These are phyloP conservation scores for Pseudohyphozyma bogoriensis DNA, from an alignment of 768 basidiomycete genomes.

Conservation along the genomic window DNA sequence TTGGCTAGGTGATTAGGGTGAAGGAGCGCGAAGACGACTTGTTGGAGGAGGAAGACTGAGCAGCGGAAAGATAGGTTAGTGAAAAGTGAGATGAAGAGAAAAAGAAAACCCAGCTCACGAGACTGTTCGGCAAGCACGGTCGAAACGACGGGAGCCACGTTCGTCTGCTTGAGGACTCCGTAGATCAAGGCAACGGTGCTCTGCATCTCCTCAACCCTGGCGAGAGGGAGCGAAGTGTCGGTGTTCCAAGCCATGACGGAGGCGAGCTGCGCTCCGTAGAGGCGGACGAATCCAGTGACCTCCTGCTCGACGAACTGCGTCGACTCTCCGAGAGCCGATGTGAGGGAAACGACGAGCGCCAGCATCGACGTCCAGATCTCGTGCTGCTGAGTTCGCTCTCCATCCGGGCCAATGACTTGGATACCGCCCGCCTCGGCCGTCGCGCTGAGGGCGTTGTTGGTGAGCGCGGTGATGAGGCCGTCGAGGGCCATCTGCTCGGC, in stretches of 20 bases:
- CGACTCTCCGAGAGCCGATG: slow-evolving; percentile 55
- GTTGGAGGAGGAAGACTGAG: slow-evolving; percentile 56
- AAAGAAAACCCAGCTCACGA: background rate
- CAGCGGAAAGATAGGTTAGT: background rate
- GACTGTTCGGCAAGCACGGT: slow-evolving; percentile 56
- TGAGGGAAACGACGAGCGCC: slow-evolving; percentile 61
- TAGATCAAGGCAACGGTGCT: slow-evolving; percentile 54
- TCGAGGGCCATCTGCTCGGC: slow-evolving; percentile 79
- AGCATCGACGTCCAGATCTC: slow-evolving; percentile 75
- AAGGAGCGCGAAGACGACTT: slow-evolving; percentile 77
- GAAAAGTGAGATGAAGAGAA: too few relatives aligned
- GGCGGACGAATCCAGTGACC: slow-evolving; percentile 70
- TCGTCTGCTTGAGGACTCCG: slow-evolving; percentile 52
- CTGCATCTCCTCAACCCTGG: slow-evolving; percentile 72
- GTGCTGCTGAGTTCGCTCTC: slow-evolving; percentile 48
- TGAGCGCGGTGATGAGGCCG: slow-evolving; percentile 69
- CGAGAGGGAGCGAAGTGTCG: slow-evolving; percentile 61
- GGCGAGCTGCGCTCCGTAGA: slow-evolving; percentile 70
- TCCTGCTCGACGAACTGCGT: slow-evolving; percentile 67
- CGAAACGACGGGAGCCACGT: background rate
- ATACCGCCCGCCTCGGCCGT: slow-evolving; percentile 68
- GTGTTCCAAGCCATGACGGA: slow-evolving; percentile 72
- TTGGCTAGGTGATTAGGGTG: slow-evolving; percentile 82
- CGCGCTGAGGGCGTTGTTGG: slow-evolving; percentile 65
- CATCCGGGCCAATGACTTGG: slow-evolving; percentile 55